These are phyloP conservation scores for Rhodofomes roseus DNA, from an alignment of 1,284 basidiomycete genomes.

Conservation along the genomic window DNA sequence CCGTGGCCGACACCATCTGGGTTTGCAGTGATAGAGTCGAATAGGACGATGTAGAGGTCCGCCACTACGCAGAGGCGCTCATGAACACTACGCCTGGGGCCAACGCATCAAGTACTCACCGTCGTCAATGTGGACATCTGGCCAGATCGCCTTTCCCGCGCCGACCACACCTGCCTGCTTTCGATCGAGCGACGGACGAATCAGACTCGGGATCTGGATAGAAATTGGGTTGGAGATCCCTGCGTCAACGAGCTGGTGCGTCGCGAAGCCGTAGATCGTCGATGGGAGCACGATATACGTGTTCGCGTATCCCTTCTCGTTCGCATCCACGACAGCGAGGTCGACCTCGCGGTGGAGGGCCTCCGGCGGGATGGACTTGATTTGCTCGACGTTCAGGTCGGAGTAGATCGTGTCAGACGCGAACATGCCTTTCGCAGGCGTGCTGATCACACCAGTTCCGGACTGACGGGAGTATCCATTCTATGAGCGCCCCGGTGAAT, in stretches of 20 bases:
- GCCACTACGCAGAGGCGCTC: constrained; percentile 12
- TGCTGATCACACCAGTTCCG: constrained; percentile 31
- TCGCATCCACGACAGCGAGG: constrained; percentile 29
- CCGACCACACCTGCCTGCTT: constrained; percentile 32
- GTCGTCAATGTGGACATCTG: constrained; percentile 31
- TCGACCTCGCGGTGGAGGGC: constrained; percentile 33
- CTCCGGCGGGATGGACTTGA: constrained; percentile 31
- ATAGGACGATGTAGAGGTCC: constrained; percentile 24
- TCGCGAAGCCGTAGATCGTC: constrained; percentile 38
- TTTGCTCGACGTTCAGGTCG: constrained; percentile 31
- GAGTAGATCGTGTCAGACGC: constrained; percentile 30
- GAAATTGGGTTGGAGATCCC: constrained; percentile 36
- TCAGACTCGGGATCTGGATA: constrained; percentile 32
- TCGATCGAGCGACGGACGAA: constrained; percentile 26
- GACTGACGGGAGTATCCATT: constrained; percentile 26
- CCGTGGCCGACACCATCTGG: constrained; percentile 32
- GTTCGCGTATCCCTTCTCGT: constrained; percentile 33
- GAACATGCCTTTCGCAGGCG: constrained; percentile 30
- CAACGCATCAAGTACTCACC: constrained; percentile 13
- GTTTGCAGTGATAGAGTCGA: constrained; percentile 16
- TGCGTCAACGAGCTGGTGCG: constrained; percentile 30
- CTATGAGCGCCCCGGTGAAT: background rate
- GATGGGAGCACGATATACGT: constrained; percentile 38
- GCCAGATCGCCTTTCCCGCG: constrained; percentile 27
- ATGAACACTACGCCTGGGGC: too few species aligned